phyloP scores from a whole-genome alignment of 345 rosid species.

The Atalantia buxifolia region DNA sequence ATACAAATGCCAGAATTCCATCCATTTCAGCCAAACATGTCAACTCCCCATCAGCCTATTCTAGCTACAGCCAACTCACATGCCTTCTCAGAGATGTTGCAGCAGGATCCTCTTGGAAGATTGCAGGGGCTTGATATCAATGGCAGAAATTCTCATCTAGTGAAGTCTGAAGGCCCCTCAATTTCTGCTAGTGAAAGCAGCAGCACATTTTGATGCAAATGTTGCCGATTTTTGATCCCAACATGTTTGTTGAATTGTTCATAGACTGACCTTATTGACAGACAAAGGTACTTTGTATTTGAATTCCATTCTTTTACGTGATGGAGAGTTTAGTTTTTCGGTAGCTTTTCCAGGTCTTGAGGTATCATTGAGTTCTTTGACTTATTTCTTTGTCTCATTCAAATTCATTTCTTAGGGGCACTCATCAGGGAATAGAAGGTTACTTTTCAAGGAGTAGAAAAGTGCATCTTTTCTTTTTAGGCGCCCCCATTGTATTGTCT shows the following conservation, averaged over 20 bases:
- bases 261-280: constrained; percentile 51
- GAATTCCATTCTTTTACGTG: constrained; percentile 30
- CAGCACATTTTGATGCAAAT: constrained; percentile 46
- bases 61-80: constrained; percentile 33
- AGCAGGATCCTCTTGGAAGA: constrained; percentile 64
- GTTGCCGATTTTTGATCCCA: constrained; percentile 10
- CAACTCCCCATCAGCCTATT: constrained; percentile 36
- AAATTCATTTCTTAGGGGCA: constrained; percentile 28
- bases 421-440: constrained; percentile 23
- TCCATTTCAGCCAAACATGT: constrained; percentile 45
- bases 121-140: constrained; percentile 85
- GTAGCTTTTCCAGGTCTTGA: constrained; percentile 22
- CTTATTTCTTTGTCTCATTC: constrained; percentile 15
- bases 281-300: constrained; percentile 28
- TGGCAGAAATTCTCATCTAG: constrained; percentile 50
- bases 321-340: constrained; percentile 22
- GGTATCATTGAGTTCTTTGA: constrained; percentile 20
- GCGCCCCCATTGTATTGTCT: constrained; percentile 6
- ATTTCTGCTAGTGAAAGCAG: constrained; percentile 73
- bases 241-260: constrained; percentile 40
- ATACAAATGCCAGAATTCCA: constrained; percentile 56
- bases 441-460: constrained; percentile 24
- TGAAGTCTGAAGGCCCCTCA: constrained; percentile 66
- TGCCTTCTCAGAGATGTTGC: constrained; percentile 56
- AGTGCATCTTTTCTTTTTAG: constrained; percentile 14